Percentiles rank a stretch among this genome's conserved stretches.
Evolutionary conservation across 768 basidiomycete genomes (phyloP).

Genomic region (Favolaschia claudopus): DNA sequence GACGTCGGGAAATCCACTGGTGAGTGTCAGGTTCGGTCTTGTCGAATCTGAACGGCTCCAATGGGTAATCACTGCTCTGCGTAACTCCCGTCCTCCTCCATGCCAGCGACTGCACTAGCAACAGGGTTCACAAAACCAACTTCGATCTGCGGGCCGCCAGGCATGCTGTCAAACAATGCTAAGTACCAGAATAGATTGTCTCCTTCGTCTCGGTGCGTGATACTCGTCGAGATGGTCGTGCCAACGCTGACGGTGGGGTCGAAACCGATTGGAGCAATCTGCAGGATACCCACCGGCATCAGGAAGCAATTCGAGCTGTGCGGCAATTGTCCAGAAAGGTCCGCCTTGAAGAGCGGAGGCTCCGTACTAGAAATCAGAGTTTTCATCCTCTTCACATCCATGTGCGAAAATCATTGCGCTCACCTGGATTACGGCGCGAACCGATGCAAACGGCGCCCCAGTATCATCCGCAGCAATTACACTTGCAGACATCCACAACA

Average conservation of each 20-base stretch:
- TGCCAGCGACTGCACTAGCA: background rate
- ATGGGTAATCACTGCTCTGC: background rate
- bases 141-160: background rate
- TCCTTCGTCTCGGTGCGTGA: too few species aligned
- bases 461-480: background rate
- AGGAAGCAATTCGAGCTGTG: background rate
- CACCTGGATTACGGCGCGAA: background rate
- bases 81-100: background rate
- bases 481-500: background rate
- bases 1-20: too few species aligned
- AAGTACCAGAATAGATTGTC: background rate
- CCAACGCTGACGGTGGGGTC: background rate
- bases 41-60: background rate
- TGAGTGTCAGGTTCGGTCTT: background rate
- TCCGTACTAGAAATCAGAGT: background rate
- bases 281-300: background rate
- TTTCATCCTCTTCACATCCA: background rate
- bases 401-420: background rate
- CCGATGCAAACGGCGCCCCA: background rate
- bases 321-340: background rate
- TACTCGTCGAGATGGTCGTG: background rate
- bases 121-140: background rate
- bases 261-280: background rate
- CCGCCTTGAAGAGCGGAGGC: background rate
- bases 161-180: background rate